phyloP scores from a whole-genome alignment of 2,329 filamentous ascomycete species.

The Didymella segeticola region DNA sequence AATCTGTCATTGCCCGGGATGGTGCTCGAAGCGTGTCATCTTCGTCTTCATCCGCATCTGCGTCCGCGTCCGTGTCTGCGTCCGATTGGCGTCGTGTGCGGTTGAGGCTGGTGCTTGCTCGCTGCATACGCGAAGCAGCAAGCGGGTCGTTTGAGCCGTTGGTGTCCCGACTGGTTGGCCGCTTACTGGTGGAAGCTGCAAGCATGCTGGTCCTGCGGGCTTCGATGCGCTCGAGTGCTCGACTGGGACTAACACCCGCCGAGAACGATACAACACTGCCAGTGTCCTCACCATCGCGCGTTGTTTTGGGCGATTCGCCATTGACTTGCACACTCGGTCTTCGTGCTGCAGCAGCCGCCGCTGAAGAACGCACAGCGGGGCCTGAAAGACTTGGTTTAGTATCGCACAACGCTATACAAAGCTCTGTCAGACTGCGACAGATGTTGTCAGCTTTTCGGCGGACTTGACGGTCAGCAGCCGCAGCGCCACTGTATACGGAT shows the following conservation, averaged over 20 bases:
- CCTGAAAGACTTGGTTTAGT: constrained; percentile 39
- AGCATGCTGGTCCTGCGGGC: constrained; percentile 51
- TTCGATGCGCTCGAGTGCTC: constrained; percentile 53
- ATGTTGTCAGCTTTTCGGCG: constrained; percentile 91
- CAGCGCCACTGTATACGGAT: constrained; percentile 66
- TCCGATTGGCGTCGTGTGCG: constrained; percentile 43
- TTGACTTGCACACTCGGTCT: constrained; percentile 47
- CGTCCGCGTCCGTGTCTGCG: constrained; percentile 39
- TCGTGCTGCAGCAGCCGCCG: constrained; percentile 30
- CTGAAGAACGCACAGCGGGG: constrained; percentile 38
- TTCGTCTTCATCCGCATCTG: constrained; percentile 49
- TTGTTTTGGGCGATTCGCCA: constrained; percentile 42
- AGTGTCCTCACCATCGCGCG: constrained; percentile 46
- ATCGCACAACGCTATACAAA: constrained; percentile 78
- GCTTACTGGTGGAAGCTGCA: constrained; percentile 26
- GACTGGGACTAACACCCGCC: constrained; percentile 43
- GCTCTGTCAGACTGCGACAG: constrained; percentile 89
- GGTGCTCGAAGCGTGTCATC: constrained; percentile 52
- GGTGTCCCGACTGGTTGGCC: constrained; percentile 43
- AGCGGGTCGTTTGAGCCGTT: constrained; percentile 25
- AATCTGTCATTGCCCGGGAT: constrained; percentile 58
- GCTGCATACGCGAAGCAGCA: constrained; percentile 39
- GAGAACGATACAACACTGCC: constrained; percentile 32
- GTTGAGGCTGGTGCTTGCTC: constrained; percentile 49
- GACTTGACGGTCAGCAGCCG: constrained; percentile 78